A percentile compares a stretch with the other conserved stretches of the same genome.
phyloP scores from a whole-genome alignment of 768 basidiomycete species.

The Polyporus arcularius region DNA sequence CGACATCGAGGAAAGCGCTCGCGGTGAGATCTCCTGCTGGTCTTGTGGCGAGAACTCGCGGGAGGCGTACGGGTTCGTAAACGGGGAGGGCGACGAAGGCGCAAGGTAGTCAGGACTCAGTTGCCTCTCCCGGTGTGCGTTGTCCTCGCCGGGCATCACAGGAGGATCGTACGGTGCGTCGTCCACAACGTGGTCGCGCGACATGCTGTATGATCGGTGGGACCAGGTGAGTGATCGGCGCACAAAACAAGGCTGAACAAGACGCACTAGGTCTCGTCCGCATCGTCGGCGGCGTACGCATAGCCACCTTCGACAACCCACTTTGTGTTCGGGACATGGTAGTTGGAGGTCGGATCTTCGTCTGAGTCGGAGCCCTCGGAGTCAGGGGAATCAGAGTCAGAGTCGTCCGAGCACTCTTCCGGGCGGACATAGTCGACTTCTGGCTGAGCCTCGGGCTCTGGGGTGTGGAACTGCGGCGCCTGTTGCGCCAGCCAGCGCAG shows the following conservation, averaged over 20 bases:
- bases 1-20: constrained; percentile 1
- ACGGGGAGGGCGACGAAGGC: neutral
- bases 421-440: neutral
- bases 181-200: neutral
- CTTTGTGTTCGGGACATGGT: constrained; percentile 11
- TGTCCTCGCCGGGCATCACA: neutral
- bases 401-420: neutral
- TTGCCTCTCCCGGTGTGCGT: neutral
- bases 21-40: constrained; percentile 4
- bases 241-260: neutral
- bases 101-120: constrained; percentile 1
- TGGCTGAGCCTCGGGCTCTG: neutral
- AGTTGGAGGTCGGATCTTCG: constrained; percentile 14
- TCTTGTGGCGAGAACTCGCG: neutral
- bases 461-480: constrained; percentile 16
- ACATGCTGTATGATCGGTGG: neutral
- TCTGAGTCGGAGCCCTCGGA: constrained; percentile 10
- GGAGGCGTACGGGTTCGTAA: constrained; percentile 6
- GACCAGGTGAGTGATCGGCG: constrained; percentile 4
- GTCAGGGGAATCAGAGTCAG: constrained; percentile 1
- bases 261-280: constrained; percentile 9
- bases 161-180: constrained; percentile 14
- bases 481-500: constrained; percentile 15
- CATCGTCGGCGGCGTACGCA: constrained; percentile 15
- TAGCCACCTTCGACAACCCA: constrained; percentile 13